A percentile compares a stretch with the other conserved stretches of the same genome.
Conservation (phyloP, 2,329 filamentous ascomycete species). For the Pseudogymnoascus sp. region DNA sequence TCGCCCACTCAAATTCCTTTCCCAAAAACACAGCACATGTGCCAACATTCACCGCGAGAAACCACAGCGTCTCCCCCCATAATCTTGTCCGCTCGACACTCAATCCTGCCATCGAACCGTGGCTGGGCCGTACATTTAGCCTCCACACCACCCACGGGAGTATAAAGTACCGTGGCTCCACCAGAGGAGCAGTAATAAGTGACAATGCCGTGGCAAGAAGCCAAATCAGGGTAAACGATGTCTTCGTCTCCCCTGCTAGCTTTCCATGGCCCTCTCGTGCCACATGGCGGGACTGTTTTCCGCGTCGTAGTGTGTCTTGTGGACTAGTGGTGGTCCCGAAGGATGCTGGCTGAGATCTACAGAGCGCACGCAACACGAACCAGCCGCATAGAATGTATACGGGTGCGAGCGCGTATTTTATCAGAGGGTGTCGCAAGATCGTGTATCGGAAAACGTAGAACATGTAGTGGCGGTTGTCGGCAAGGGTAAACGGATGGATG, state of each 20-base stretch:
- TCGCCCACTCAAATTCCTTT: constrained; percentile 56
- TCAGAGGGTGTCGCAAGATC: constrained; percentile 55
- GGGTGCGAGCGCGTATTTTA: constrained; percentile 61
- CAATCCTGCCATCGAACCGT: constrained; percentile 10
- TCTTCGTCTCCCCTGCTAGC: constrained; percentile 26
- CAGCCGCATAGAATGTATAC: constrained; percentile 67
- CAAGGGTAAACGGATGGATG: constrained; percentile 89
- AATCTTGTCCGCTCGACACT: constrained; percentile 23
- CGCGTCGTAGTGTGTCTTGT: constrained; percentile 15
- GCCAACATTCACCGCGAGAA: constrained; percentile 53
- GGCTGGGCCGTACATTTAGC: constrained; percentile 55
- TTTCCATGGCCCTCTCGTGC: constrained; percentile 15
- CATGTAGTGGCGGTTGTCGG: constrained; percentile 94
- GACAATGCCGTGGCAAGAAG: constrained; percentile 68
- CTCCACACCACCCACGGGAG: constrained; percentile 92
- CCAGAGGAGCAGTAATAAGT: constrained; percentile 79
- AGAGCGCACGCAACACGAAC: constrained; percentile 49
- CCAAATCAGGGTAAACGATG: constrained; percentile 49
- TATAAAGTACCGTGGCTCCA: constrained; percentile 95
- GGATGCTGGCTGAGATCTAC: constrained; percentile 36
- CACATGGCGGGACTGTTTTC: background rate
- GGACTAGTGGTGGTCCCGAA: constrained; percentile 16
- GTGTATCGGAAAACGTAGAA: constrained; percentile 91
- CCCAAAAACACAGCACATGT: constrained; percentile 68
- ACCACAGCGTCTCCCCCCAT: constrained; percentile 63